Base-by-base conservation (phyloP, 2,329 filamentous ascomycete species). In the Colletotrichum lentis region DNA sequence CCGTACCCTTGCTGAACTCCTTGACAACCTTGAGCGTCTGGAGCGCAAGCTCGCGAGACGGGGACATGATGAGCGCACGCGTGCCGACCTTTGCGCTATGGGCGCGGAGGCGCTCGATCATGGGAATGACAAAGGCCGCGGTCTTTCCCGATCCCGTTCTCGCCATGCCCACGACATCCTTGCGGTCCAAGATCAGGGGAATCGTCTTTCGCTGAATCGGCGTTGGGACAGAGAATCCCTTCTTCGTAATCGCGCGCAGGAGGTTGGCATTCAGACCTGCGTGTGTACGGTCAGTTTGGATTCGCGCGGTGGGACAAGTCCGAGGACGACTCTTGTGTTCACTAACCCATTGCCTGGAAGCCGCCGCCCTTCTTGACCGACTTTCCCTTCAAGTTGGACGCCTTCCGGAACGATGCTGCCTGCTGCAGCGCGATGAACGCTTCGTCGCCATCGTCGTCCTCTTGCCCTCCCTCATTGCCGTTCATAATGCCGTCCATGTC, bases 61-160 rank as follows among this genome's bases (percentile, higher is more conserved):
- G 96, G 16, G 94, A 97, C 77, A 99, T 80, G 70, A 99, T 91
- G 68, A 99, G 83, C 14, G 91, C 96, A 74, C 96, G 87, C 52
- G 93, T 89, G 60, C 96, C 96, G 71, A 98, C 90, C 74, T 91
- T 91, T 37, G 90, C 90, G 76, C 92, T 97, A 78, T 99, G 96
- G 27, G 88, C 86, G 79, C 94, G 96, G 69, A 99, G 83, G 72
- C 91, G 92, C 82, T 99, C 93, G 69, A 99, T 94, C 95, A 99
- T 97, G 50, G 96, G 96, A 71, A 99, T 96, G 31, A 98, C 94
- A 78, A 99, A 99, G 24, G 96, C 96, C 1, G 94, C 96, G 1
- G 96, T 99, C 83, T 99, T 99, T 82, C 96, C 96, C 22, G 94
- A 98, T 77, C 96, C 96, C n/a, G 96, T 99, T 72, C 96, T 87